Evolutionary conservation across 2,329 filamentous ascomycete species (phyloP).

Genomic region (Fusarium sp.): DNA sequence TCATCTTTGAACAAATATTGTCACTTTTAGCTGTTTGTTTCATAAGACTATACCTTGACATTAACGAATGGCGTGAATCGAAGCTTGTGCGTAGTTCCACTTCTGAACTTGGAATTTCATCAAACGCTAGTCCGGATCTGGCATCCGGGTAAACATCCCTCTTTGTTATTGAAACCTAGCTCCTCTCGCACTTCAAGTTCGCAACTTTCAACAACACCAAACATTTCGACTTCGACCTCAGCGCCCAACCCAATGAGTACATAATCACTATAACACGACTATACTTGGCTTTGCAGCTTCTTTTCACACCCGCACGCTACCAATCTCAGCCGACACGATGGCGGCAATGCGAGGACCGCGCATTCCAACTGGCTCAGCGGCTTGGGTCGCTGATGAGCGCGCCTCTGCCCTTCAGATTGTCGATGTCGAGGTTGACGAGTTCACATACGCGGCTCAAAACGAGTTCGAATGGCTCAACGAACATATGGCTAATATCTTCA

Average conservation of each 20-base stretch:
- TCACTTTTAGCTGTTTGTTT: slow-evolving; percentile 1
- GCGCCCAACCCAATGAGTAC: slow-evolving; percentile 37
- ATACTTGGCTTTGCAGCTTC: slow-evolving; percentile 31
- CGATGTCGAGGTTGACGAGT: slow-evolving; percentile 88
- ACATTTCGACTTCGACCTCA: slow-evolving; percentile 22
- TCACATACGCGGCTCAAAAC: slow-evolving; percentile 89
- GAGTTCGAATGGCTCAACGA: slow-evolving; percentile 99
- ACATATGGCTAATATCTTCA: slow-evolving; percentile 96
- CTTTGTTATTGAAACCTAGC: slow-evolving; percentile 37
- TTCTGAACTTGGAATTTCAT: slow-evolving; percentile 12
- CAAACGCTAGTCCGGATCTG: slow-evolving; percentile 14
- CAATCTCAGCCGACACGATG: slow-evolving; percentile 46
- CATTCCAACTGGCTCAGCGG: slow-evolving; percentile 79
- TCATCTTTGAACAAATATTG: background rate
- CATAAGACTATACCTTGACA: slow-evolving; percentile 34
- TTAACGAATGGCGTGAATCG: slow-evolving; percentile 23
- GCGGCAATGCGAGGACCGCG: slow-evolving; percentile 66
- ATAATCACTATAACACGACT: slow-evolving; percentile 33
- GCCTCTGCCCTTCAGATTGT: slow-evolving; percentile 80
- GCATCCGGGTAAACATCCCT: slow-evolving; percentile 28
- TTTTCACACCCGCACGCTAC: slow-evolving; percentile 6
- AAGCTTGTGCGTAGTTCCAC: slow-evolving; percentile 25
- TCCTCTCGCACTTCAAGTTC: slow-evolving; percentile 35
- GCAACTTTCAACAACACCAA: slow-evolving; percentile 32
- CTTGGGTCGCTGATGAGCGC: slow-evolving; percentile 89